Evolutionary conservation across 1,284 basidiomycete species (phyloP).

Genomic region (Taiwanofungus camphoratus): DNA sequence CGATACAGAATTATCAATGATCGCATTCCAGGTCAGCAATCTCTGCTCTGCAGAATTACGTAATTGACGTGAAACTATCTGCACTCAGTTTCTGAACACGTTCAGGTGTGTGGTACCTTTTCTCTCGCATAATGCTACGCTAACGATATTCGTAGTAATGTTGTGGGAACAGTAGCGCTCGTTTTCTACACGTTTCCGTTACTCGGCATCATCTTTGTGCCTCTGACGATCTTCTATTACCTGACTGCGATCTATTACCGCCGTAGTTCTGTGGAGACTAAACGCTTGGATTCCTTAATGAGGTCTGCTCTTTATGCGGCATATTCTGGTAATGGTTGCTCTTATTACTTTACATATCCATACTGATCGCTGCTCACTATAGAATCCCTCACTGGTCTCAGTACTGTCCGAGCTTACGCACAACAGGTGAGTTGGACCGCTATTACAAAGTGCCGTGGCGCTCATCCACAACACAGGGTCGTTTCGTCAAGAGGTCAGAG

Average conservation of each 20-base stretch:
- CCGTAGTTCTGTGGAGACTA: slow-evolving; percentile 56
- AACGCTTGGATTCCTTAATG: slow-evolving; percentile 66
- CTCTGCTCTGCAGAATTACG: not conserved
- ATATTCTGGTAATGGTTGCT: slow-evolving; percentile 30
- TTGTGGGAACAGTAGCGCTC: slow-evolving; percentile 49
- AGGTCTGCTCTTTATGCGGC: slow-evolving; percentile 60
- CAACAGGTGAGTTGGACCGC: slow-evolving; percentile 26
- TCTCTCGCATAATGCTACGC: not conserved
- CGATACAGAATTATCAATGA: slow-evolving; percentile 43
- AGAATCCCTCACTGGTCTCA: slow-evolving; percentile 59
- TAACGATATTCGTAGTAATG: slow-evolving; percentile 18
- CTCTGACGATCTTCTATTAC: slow-evolving; percentile 46
- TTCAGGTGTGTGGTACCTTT: slow-evolving; percentile 24
- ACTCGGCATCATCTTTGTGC: slow-evolving; percentile 54
- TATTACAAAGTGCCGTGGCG: not conserved
- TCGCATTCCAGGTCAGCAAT: slow-evolving; percentile 26
- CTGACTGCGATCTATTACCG: slow-evolving; percentile 47
- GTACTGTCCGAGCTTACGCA: slow-evolving; percentile 61
- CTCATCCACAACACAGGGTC: slow-evolving; percentile 16
- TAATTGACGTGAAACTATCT: not conserved
- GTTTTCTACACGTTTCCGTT: slow-evolving; percentile 63
- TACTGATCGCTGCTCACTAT: slow-evolving; percentile 35
- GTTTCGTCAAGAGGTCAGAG: slow-evolving; percentile 43
- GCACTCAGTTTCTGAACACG: slow-evolving; percentile 38
- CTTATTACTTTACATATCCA: slow-evolving; percentile 15